Conservation (phyloP, 306 rosid genomes). For the Sindora glabra region DNA sequence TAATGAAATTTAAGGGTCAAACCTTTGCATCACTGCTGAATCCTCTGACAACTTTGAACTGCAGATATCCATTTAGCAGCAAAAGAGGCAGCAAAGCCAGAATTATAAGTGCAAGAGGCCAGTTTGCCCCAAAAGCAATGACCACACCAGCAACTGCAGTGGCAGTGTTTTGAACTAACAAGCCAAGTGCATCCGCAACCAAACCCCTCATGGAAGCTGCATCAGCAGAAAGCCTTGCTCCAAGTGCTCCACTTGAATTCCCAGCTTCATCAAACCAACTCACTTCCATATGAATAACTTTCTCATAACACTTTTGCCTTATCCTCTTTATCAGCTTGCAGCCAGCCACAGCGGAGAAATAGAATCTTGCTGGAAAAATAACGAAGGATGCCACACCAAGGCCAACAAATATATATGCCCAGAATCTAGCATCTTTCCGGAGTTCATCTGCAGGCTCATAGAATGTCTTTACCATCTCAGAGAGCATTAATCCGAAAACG, state of each 20-base stretch:
- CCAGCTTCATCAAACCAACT: constrained; percentile 45
- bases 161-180: constrained; percentile 31
- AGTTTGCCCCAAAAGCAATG: constrained; percentile 38
- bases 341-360: constrained; percentile 41
- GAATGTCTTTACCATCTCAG: constrained; percentile 41
- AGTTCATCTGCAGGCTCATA: constrained; percentile 29
- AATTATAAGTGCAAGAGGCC: constrained; percentile 37
- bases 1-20: no score
- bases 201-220: constrained; percentile 31
- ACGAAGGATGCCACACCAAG: constrained; percentile 27
- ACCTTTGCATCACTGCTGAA: constrained; percentile 50
- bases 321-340: constrained; percentile 27
- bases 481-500: constrained; percentile 45
- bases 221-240: constrained; percentile 43
- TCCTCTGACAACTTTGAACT: constrained; percentile 30
- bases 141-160: constrained; percentile 26
- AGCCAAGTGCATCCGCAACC: constrained; percentile 43
- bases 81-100: constrained; percentile 34
- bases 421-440: constrained; percentile 29
- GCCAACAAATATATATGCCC: constrained; percentile 33
- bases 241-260: constrained; percentile 47
- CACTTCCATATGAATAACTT: constrained; percentile 41
- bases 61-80: constrained; percentile 26
- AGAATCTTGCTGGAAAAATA: constrained; percentile 20
- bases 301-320: constrained; percentile 33